Percentiles rank a stretch among this genome's conserved stretches.
Evolutionary conservation across 73 alveolate species (phyloP).

Genomic region (Uronychia binucleata): DNA sequence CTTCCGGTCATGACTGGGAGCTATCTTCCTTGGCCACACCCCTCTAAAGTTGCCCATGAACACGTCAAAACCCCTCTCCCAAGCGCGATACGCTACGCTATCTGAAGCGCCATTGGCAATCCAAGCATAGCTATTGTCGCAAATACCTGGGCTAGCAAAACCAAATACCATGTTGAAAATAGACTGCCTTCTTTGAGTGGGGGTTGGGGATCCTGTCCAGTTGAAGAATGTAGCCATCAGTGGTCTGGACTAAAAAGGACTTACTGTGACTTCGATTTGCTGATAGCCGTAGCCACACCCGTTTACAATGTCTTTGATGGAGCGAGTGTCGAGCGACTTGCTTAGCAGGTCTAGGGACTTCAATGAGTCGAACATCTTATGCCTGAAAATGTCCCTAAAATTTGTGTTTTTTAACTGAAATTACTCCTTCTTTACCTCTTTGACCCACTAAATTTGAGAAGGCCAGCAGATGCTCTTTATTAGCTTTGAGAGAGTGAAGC

Average conservation of each 20-base stretch:
- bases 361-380: conserved; percentile 1
- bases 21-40: conserved; percentile 38
- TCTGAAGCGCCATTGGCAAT: conserved; percentile 46
- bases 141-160: not conserved
- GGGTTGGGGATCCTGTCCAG: conserved; percentile 29
- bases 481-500: no score
- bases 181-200: conserved; percentile 22
- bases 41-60: conserved; percentile 56
- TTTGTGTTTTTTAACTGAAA: not conserved
- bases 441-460: conserved; percentile 1
- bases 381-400: not conserved
- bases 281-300: conserved; percentile 20
- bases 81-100: conserved; percentile 28
- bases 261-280: conserved; percentile 39
- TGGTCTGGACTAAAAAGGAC: conserved; percentile 10
- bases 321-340: conserved; percentile 14
- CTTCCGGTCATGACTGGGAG: conserved; percentile 13
- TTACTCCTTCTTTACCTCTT: conserved; percentile 9
- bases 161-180: conserved; percentile 35
- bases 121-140: conserved; percentile 46
- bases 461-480: not conserved
- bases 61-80: conserved; percentile 43
- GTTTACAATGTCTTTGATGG: conserved; percentile 16
- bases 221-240: conserved; percentile 39
- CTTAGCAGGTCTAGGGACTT: conserved; percentile 19